A percentile compares a stretch with the other conserved stretches of the same genome.
phyloP scores from a whole-genome alignment of 805 yeast species.

The Pichia pseudocactophila region DNA sequence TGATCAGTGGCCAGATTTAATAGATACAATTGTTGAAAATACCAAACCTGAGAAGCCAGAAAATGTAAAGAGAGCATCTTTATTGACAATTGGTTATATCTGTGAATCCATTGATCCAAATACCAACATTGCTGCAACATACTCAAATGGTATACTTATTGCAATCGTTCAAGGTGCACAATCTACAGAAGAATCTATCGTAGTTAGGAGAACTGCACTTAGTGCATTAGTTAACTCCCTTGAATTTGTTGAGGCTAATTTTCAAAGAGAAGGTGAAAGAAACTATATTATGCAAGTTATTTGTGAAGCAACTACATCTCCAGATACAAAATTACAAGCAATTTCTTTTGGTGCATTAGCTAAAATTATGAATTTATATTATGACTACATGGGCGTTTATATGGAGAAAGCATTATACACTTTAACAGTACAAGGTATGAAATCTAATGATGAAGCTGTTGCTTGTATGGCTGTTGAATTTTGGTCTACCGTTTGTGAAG shows the following conservation, averaged over 20 bases:
- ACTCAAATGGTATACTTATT: constrained; percentile 85
- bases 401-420: constrained; percentile 96
- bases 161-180: constrained; percentile 97
- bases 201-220: constrained; percentile 82
- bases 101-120: constrained; percentile 90
- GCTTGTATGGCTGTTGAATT: constrained; percentile 98
- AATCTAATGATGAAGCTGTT: constrained; percentile 70
- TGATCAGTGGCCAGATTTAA: constrained; percentile 81
- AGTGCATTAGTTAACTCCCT: constrained; percentile 87
- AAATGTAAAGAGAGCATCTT: constrained; percentile 75
- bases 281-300: constrained; percentile 98
- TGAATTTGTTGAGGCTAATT: constrained; percentile 80
- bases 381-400: constrained; percentile 81
- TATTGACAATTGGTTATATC: constrained; percentile 87
- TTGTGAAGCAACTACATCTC: constrained; percentile 96
- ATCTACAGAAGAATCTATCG: constrained; percentile 59
- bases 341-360: constrained; percentile 95
- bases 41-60: constrained; percentile 73
- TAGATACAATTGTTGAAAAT: constrained; percentile 75
- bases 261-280: constrained; percentile 89
- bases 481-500: constrained; percentile 99
- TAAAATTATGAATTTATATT: constrained; percentile 82
- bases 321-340: constrained; percentile 73
- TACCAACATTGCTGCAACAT: constrained; percentile 67
- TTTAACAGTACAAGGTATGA: constrained; percentile 87